Percentiles rank a stretch among this genome's conserved stretches.
phyloP scores from a whole-genome alignment of 78 protist genomes.

The Anaeramoeba ignava region DNA sequence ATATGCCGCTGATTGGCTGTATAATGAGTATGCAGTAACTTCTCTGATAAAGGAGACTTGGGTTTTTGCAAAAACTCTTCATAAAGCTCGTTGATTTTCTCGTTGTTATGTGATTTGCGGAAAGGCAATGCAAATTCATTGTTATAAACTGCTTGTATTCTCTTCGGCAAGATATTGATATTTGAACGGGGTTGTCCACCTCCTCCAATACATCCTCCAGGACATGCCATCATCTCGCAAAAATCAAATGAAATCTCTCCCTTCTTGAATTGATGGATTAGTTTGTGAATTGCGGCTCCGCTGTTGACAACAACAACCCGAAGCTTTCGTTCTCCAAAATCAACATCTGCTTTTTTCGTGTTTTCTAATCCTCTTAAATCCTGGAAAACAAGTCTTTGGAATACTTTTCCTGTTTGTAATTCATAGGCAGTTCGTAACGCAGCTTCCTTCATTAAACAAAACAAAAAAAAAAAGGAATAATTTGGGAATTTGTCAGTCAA shows the following conservation, averaged over 20 bases:
- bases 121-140: background rate
- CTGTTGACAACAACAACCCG: constrained; percentile 64
- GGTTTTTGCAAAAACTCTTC: background rate
- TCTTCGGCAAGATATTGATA: background rate
- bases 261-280: constrained; percentile 43
- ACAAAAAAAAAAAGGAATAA: too few species aligned
- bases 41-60: background rate
- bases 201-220: constrained; percentile 49
- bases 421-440: constrained; percentile 20
- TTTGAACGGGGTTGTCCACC: constrained; percentile 45
- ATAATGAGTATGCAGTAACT: background rate
- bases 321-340: background rate
- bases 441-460: too few species aligned
- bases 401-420: background rate
- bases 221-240: constrained; percentile 81
- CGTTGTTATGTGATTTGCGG: background rate
- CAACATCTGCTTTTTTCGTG: constrained; percentile 21
- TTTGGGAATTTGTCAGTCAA: too few species aligned
- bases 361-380: constrained; percentile 7
- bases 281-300: constrained; percentile 79
- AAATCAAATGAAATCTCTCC: constrained; percentile 23
- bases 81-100: background rate
- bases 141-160: background rate
- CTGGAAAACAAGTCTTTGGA: constrained; percentile 1
- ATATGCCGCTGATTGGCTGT: background rate